Evolutionary conservation across 768 basidiomycete species (phyloP).

Genomic region (Macrolepiota fuliginosa): DNA sequence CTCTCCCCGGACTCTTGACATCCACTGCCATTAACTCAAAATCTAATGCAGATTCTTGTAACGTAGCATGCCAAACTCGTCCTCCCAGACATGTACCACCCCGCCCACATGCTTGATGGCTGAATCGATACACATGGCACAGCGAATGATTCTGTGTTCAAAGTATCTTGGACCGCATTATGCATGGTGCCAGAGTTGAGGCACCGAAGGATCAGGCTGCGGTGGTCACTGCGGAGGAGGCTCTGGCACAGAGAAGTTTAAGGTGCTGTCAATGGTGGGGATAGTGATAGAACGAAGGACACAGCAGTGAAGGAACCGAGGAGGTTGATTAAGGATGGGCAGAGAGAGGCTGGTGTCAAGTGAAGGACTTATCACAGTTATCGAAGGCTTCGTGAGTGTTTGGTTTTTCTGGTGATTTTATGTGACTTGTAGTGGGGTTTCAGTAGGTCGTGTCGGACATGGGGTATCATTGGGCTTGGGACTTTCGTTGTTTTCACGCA

Average conservation of each 20-base stretch:
- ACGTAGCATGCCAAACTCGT: conserved; percentile 56
- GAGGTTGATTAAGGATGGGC: conserved; percentile 74
- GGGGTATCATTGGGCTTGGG: conserved; percentile 50
- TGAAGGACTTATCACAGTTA: conserved; percentile 68
- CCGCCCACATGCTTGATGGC: conserved; percentile 79
- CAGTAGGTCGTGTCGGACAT: conserved; percentile 63
- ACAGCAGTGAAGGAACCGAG: conserved; percentile 7
- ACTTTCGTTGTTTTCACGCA: conserved; percentile 46
- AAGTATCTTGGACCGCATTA: conserved; percentile 29
- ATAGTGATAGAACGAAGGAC: conserved; percentile 13
- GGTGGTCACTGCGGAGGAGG: conserved; percentile 16
- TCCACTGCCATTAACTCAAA: conserved; percentile 31
- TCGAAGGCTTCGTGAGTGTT: conserved; percentile 57
- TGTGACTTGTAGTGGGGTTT: not conserved
- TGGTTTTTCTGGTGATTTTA: not conserved
- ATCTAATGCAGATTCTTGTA: too few relatives aligned
- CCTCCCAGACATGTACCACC: conserved; percentile 39
- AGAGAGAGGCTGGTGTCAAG: conserved; percentile 75
- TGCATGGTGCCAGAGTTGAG: conserved; percentile 47
- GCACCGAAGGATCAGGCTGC: conserved; percentile 22
- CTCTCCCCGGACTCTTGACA: too few relatives aligned
- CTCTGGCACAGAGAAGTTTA: conserved; percentile 42
- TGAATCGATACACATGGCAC: conserved; percentile 75
- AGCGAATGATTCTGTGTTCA: conserved; percentile 49
- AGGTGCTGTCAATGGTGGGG: conserved; percentile 17